Conservation (phyloP, 192 early-diverging fungal genomes). For the Entomortierella beljakovae region DNA sequence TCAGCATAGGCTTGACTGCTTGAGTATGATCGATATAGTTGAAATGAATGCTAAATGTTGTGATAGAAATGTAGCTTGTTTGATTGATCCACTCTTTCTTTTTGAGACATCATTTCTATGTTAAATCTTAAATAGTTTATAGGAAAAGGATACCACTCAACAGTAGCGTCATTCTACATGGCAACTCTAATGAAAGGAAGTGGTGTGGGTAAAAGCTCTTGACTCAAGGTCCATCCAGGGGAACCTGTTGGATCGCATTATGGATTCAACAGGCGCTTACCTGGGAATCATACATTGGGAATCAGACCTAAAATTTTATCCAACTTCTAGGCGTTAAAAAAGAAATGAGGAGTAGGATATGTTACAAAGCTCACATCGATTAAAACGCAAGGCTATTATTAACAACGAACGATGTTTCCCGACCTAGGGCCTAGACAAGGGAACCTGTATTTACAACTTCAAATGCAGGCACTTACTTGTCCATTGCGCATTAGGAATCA, state of each 20-base stretch:
- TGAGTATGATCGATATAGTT: background rate
- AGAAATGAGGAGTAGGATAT: background rate
- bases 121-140: background rate
- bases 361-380: slow-evolving; percentile 1
- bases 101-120: too few species aligned
- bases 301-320: slow-evolving; percentile 4
- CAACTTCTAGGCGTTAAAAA: background rate
- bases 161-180: background rate
- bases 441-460: slow-evolving; percentile 7
- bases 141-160: background rate
- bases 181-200: background rate
- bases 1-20: background rate
- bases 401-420: slow-evolving; percentile 11
- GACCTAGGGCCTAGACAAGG: slow-evolving; percentile 23
- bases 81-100: background rate
- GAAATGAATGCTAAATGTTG: background rate
- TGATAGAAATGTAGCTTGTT: background rate
- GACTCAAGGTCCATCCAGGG: slow-evolving; percentile 34
- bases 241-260: slow-evolving; percentile 6
- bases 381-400: background rate
- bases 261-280: slow-evolving; percentile 15
- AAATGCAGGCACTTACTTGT: slow-evolving; percentile 20
- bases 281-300: slow-evolving; percentile 28
- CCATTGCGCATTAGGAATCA: slow-evolving; percentile 18
- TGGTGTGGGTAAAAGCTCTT: background rate